Conservation (phyloP, 441 rosid species). For the Euphorbia celastroides region DNA sequence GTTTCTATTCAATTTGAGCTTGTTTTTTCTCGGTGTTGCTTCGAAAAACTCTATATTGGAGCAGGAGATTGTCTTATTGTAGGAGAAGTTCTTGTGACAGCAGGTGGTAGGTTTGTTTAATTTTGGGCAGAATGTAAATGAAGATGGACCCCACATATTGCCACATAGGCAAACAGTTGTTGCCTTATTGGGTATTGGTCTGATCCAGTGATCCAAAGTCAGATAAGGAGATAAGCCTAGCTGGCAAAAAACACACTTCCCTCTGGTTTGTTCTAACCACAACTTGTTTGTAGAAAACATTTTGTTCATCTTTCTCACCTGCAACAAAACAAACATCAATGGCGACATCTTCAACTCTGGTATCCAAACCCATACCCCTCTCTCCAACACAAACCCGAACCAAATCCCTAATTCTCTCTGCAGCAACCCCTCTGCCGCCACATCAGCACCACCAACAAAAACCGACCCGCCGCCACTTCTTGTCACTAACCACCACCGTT, state of each 20-base stretch:
- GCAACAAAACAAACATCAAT: constrained; percentile 25
- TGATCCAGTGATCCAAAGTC: constrained; percentile 32
- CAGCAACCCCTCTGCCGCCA: constrained; percentile 2
- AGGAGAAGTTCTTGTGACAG: no score
- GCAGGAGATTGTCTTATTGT: no score
- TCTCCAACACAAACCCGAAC: constrained; percentile 33
- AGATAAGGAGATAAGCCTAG: constrained; percentile 88
- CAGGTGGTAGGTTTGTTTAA: no score
- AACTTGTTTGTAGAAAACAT: constrained; percentile 15
- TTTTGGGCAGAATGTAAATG: no score
- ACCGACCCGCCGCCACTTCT: constrained; percentile 42
- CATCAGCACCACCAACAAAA: no score
- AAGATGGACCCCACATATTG: background rate
- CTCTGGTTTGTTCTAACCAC: background rate
- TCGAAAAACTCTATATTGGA: no score
- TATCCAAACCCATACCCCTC: constrained; percentile 42
- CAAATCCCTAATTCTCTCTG: constrained; percentile 19
- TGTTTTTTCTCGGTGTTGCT: no score
- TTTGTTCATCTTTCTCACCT: background rate
- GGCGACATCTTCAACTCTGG: constrained; percentile 62
- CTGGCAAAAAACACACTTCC: constrained; percentile 43
- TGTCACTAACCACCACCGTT: constrained; percentile 33
- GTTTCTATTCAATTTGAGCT: no score
- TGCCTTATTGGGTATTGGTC: constrained; percentile 23
- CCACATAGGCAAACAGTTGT: background rate